Evolutionary conservation across 805 yeast genomes (phyloP), one percentile per base, ranked within the genome.

Genomic region (Hyphopichia homilentoma): DNA sequence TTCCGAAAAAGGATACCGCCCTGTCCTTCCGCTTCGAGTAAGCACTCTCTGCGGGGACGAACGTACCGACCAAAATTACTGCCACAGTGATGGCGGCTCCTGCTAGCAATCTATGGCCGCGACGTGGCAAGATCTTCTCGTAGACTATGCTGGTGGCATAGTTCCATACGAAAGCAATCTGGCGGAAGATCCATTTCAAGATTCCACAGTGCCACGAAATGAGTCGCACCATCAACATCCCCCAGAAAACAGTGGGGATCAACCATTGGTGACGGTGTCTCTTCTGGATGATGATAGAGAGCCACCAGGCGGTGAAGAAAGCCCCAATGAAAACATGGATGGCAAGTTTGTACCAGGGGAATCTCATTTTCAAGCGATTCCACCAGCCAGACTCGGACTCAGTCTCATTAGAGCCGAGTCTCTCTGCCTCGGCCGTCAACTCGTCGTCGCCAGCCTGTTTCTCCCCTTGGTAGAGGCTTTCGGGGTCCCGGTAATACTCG

Each of bases 261-360:
- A 76, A 66, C 81, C 81, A 76, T 37, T 64, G 43, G 40, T 55
- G 72, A 34, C 80, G 57, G 28, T 68, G 69, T 39, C 67, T 63
- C 5, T 65, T 47, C 47, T 74, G 81, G 31, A 69, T 70, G 18
- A 76, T 33, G 36, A 76, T 73, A 11, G 77, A 67, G 27, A 75
- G 48, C 81, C 81, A 76, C 76, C 76, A 71, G 7, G 72, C 56
- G n/a, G 77, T 71, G 58, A 72, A 70, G 39, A 71, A 52, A 50
- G 40, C 52, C 20, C 36, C 68, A 55, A 39, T 48, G 32, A 47
- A 57, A n/a, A 54, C 25, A 33, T 51, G 44, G 18, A 43, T 30
- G 4, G 34, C 39, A 11, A 46, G 26, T 29, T 29, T 44, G 26
- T 38, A 46, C 12, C 33, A 41, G 9, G 52, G 52, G 30, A 40